Percentiles rank a stretch among this genome's conserved stretches.
Conservation (phyloP, 2,329 filamentous ascomycete species). For the Whalleya microplaca region DNA sequence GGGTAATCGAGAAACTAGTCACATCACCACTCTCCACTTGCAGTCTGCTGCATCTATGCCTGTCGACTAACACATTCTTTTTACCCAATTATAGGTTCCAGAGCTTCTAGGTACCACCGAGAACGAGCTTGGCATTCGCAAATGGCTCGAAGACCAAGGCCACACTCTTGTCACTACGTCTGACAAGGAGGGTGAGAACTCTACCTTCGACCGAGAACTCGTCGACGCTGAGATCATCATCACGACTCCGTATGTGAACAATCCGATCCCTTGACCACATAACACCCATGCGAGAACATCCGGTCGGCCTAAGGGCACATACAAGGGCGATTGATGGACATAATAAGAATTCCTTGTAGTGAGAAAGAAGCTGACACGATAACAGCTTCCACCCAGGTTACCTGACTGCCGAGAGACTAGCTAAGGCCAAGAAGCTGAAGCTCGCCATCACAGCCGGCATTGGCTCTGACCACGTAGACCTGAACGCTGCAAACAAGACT, state of each 20-base stretch:
- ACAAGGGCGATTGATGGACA: not conserved
- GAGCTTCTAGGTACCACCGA: conserved; percentile 91
- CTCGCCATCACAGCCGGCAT: conserved; percentile 96
- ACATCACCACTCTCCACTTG: conserved; percentile 20
- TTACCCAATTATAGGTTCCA: conserved; percentile 59
- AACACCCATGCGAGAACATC: not conserved
- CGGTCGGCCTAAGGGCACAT: not conserved
- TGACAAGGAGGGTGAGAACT: conserved; percentile 94
- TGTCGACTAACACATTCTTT: conserved; percentile 26
- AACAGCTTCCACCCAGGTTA: conserved; percentile 95
- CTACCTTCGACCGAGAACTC: conserved; percentile 91
- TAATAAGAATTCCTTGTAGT: not conserved
- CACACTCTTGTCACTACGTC: conserved; percentile 97
- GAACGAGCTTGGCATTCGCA: conserved; percentile 95
- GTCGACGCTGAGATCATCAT: conserved; percentile 98
- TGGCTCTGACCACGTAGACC: conserved; percentile 96
- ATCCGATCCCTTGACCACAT: not conserved
- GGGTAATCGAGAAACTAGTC: conserved; percentile 22
- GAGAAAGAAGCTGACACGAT: conserved; percentile 17
- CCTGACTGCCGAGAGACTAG: conserved; percentile 92
- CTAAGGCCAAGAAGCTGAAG: conserved; percentile 99
- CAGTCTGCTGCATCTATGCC: conserved; percentile 10
- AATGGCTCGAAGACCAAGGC: conserved; percentile 96
- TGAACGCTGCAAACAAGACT: conserved; percentile 96
- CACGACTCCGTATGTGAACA: conserved; percentile 78